A percentile compares a stretch with the other conserved stretches of the same genome.
Conservation (phyloP, 495 filamentous ascomycete species). For the Aspergillus sclerotioniger region DNA sequence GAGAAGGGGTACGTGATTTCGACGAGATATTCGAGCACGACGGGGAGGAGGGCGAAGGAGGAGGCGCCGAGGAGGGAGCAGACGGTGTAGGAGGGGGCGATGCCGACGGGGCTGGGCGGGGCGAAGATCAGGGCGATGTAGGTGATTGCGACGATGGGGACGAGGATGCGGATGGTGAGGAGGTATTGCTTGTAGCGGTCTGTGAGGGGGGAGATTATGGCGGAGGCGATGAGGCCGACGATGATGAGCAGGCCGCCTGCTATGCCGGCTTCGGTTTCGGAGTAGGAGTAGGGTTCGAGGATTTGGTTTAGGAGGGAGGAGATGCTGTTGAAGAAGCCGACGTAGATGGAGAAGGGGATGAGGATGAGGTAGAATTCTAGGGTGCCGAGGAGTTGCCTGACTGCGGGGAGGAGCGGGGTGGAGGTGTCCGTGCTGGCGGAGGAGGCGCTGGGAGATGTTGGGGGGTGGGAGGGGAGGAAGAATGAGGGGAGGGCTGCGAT, state of each 20-base stretch:
- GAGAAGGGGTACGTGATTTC: slow-evolving; percentile 83
- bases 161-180: slow-evolving; percentile 66
- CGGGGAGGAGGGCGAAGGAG: slow-evolving; percentile 76
- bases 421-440: slow-evolving; percentile 31
- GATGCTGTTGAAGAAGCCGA: slow-evolving; percentile 89
- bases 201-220: slow-evolving; percentile 73
- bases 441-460: slow-evolving; percentile 65
- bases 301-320: slow-evolving; percentile 90
- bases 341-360: slow-evolving; percentile 76
- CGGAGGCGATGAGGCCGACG: slow-evolving; percentile 74
- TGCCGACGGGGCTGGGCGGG: slow-evolving; percentile 64
- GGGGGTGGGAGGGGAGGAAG: slow-evolving; percentile 78
- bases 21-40: slow-evolving; percentile 81
- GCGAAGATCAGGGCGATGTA: slow-evolving; percentile 83
- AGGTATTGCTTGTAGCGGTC: slow-evolving; percentile 83
- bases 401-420: slow-evolving; percentile 49
- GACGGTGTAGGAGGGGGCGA: slow-evolving; percentile 66
- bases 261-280: slow-evolving; percentile 80
- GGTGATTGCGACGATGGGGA: slow-evolving; percentile 68
- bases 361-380: slow-evolving; percentile 75
- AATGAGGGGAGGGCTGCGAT: slow-evolving; percentile 73
- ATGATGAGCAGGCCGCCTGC: slow-evolving; percentile 88
- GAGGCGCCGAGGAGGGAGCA: slow-evolving; percentile 69
- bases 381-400: slow-evolving; percentile 47
- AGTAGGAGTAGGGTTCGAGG: slow-evolving; percentile 76